A percentile compares a stretch with the other conserved stretches of the same genome.
These are phyloP conservation scores for Halteria grandinella DNA, from an alignment of 73 alveolate species.

Conservation along the genomic window DNA sequence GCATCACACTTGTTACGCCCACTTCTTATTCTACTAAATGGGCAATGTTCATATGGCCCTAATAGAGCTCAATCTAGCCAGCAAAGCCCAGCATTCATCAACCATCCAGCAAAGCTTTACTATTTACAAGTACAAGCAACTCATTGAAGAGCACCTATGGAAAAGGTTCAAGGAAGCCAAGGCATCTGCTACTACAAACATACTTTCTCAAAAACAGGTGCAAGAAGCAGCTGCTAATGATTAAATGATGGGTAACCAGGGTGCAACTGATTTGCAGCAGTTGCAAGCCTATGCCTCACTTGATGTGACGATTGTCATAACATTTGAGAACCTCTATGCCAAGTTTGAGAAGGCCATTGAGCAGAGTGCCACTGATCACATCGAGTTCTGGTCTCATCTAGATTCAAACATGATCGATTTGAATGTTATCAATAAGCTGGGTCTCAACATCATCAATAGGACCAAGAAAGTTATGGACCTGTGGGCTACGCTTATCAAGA, in stretches of 20 bases:
- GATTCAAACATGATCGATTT: constrained; percentile 56
- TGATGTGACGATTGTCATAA: constrained; percentile 60
- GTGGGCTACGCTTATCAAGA: constrained; percentile 50
- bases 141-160: constrained; percentile 33
- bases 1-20: constrained; percentile 48
- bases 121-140: constrained; percentile 19
- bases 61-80: constrained; percentile 41
- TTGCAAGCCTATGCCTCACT: constrained; percentile 25
- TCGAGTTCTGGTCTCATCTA: constrained; percentile 60
- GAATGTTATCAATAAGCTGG: constrained; percentile 51
- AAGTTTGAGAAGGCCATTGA: constrained; percentile 46
- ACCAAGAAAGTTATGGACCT: constrained; percentile 44
- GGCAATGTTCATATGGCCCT: constrained; percentile 59
- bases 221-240: too few relatives aligned
- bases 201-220: too few relatives aligned
- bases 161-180: constrained; percentile 11
- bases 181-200: too few relatives aligned
- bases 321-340: constrained; percentile 41
- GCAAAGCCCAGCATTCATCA: constrained; percentile 12
- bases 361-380: constrained; percentile 50
- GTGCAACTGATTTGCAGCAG: too few relatives aligned
- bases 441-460: constrained; percentile 47
- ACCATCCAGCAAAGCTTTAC: constrained; percentile 34
- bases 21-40: constrained; percentile 48
- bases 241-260: too few relatives aligned